Evolutionary conservation across 495 filamentous ascomycete genomes (phyloP).

Genomic region (Neurospora sp.): DNA sequence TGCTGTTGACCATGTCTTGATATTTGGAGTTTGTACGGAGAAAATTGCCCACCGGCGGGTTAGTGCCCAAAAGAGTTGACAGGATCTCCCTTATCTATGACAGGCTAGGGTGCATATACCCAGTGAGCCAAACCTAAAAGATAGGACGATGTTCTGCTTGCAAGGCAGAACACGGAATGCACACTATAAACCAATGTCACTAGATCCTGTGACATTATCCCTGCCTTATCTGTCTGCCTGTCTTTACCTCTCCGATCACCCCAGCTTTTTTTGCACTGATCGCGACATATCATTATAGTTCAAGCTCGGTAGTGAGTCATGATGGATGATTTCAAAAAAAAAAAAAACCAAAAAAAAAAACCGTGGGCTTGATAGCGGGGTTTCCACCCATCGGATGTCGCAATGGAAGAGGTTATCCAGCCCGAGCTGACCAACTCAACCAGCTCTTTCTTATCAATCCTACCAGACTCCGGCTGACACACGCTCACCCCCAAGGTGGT

Average conservation of each 20-base stretch:
- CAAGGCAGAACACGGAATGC: too few species aligned
- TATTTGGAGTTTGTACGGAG: not conserved
- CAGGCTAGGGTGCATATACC: too few species aligned
- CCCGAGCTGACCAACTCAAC: not conserved
- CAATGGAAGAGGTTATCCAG: not conserved
- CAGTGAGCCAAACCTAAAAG: too few species aligned
- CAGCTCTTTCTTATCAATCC: not conserved
- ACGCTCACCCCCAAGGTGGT: not conserved
- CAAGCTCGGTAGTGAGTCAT: not conserved
- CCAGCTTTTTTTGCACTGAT: not conserved
- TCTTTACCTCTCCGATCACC: not conserved
- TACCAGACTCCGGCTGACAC: not conserved
- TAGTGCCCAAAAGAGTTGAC: not conserved
- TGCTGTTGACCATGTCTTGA: not conserved
- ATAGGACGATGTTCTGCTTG: too few species aligned
- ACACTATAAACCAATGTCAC: too few species aligned
- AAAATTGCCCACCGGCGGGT: not conserved
- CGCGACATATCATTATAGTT: not conserved
- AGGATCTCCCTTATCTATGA: not conserved
- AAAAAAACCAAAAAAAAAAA: not conserved
- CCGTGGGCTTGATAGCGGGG: not conserved
- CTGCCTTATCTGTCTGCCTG: not conserved
- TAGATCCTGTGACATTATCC: too few species aligned
- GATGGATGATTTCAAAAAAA: not conserved
- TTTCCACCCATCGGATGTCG: not conserved